Conservation (phyloP, 371 early-diverging fungal species). For the Chytridiales sp. region DNA sequence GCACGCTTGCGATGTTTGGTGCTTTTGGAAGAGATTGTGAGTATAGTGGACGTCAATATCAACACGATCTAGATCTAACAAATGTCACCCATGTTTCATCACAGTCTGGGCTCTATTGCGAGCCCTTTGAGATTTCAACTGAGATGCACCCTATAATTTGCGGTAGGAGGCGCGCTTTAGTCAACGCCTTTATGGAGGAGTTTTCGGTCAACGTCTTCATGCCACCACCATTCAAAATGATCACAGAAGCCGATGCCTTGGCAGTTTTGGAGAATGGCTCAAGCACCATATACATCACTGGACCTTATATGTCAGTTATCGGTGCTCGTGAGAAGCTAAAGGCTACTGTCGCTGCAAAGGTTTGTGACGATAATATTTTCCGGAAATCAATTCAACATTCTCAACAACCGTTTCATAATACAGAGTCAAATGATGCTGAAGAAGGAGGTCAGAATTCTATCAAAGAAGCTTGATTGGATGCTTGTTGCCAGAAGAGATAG, state of each 20-base stretch:
- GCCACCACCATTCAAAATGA: slow-evolving; percentile 59
- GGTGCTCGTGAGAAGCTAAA: slow-evolving; percentile 27
- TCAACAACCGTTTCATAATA: neutral
- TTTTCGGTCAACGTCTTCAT: slow-evolving; percentile 75
- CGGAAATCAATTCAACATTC: neutral
- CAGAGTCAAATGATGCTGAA: slow-evolving; percentile 19
- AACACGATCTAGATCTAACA: neutral
- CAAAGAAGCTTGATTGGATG: slow-evolving; percentile 79
- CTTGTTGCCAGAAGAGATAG: slow-evolving; percentile 59
- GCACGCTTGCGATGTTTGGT: slow-evolving; percentile 38
- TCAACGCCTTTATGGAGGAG: slow-evolving; percentile 71
- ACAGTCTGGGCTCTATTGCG: slow-evolving; percentile 34
- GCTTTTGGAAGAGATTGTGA: slow-evolving; percentile 40
- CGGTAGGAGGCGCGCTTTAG: slow-evolving; percentile 68
- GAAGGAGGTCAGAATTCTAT: slow-evolving; percentile 31
- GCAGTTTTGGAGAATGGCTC: slow-evolving; percentile 12
- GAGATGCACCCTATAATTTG: slow-evolving; percentile 52
- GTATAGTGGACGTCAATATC: slow-evolving; percentile 1
- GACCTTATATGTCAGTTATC: slow-evolving; percentile 25
- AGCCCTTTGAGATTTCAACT: slow-evolving; percentile 27
- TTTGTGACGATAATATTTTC: slow-evolving; percentile 10
- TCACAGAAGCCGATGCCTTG: neutral
- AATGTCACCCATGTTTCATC: neutral
- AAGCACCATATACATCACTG: slow-evolving; percentile 39
- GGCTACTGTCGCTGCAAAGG: slow-evolving; percentile 19